Percentiles rank a stretch among this genome's conserved stretches.
Conservation (phyloP, 129 eudicot species). For the Flaveria trinervia region DNA sequence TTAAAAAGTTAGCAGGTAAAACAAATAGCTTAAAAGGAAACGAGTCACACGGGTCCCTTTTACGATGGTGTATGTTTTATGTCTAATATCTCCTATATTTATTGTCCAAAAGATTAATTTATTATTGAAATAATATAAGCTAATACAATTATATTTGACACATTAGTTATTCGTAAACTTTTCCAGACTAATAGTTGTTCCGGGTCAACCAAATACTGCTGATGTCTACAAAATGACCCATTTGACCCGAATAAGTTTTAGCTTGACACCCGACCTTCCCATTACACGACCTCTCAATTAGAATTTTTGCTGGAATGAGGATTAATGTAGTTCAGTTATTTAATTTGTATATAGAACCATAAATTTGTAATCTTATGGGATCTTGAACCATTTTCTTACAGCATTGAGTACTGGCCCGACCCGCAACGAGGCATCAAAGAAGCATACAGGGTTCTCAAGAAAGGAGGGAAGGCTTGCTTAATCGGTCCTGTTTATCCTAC, state of each 20-base stretch:
- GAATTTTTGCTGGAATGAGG: background rate
- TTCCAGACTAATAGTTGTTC: background rate
- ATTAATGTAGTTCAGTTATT: background rate
- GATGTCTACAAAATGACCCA: background rate
- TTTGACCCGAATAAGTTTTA: background rate
- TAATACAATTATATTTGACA: background rate
- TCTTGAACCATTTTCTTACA: constrained; percentile 32
- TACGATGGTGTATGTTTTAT: background rate
- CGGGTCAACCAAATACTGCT: background rate
- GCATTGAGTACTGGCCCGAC: constrained; percentile 99
- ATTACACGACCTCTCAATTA: background rate
- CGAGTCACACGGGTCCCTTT: background rate
- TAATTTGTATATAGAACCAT: background rate
- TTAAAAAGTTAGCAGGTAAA: background rate
- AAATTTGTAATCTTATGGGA: constrained; percentile 7
- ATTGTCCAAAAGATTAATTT: background rate
- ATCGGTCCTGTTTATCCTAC: constrained; percentile 97
- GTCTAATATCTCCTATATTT: background rate
- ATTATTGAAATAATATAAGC: background rate
- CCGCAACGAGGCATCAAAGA: constrained; percentile 97
- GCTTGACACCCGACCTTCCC: background rate
- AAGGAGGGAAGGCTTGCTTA: constrained; percentile 92
- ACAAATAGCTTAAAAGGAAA: background rate
- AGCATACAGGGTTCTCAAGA: constrained; percentile 88
- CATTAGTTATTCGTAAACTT: too few species aligned